Base-by-base conservation (phyloP, 352 stramenopile species). In the Phytophthora tubulina region DNA sequence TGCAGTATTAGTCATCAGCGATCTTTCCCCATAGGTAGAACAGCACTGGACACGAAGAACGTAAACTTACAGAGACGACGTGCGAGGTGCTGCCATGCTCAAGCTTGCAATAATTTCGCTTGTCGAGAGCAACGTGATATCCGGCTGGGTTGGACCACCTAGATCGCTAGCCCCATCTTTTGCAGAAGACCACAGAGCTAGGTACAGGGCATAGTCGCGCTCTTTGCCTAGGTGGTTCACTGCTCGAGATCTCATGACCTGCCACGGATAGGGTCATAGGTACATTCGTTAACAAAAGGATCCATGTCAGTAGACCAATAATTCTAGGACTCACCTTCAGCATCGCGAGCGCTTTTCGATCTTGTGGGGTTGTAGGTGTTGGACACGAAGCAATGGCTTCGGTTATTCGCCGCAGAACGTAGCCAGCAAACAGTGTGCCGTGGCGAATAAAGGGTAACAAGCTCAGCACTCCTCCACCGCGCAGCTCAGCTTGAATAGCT, bases 371-470 rank as follows among this genome's bases (percentile, higher is more conserved):
- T 7, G 56, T 80, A 35, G 81, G 83, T 7, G 63, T 53, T 60
- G 82, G 73, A 21, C 67, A 75, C 3, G 51, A 78, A 13, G 62
- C 58, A 38, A 93, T 91, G 27, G 72, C 68, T 38, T 73, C 59
- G 3, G 63, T 52, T 39, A 93, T 79, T 42, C 78, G 74, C 30
- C 75, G 70, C 31, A 94, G 54, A 36, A 93, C 78, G 31, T 84
- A 76, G 6, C 84, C 82, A 52, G 75, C 75, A 54, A 86, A 94
- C 0, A 94, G 56, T 31, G 83, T 79, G 0, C 86, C 85, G 17
- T 94, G 86, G 0, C 86, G 86, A 71, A 94, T 83, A 69, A 88
- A 92, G 39, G 86, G 86, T n/a, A 93, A 52, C n/a, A 94, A 38
- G 72, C 85, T 93, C 62, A 92, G 39, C 4, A 94, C 75, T 31